phyloP scores from a whole-genome alignment of 2,329 filamentous ascomycete species.

The Calonectria pteridis region DNA sequence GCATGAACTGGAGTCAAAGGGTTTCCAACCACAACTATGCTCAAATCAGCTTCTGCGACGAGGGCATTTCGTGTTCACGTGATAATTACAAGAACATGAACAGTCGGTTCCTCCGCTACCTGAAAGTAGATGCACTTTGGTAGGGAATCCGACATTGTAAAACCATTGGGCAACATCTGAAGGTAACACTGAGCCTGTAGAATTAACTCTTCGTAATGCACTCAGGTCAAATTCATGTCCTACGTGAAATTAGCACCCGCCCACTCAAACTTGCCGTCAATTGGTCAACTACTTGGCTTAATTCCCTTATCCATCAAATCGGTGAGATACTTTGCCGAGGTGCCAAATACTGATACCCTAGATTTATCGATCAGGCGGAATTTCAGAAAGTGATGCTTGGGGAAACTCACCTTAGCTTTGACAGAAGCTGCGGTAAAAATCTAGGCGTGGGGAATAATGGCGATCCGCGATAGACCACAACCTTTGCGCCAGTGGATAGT shows the following conservation, averaged over 20 bases:
- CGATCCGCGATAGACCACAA: conserved; percentile 7
- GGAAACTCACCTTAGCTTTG: background rate
- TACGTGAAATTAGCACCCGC: background rate
- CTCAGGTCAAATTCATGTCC: background rate
- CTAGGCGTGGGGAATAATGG: conserved; percentile 5
- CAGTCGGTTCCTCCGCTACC: conserved; percentile 14
- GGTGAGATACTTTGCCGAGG: conserved; percentile 18
- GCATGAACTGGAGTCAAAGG: conserved; percentile 7
- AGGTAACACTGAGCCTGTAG: conserved; percentile 10
- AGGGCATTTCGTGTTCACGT: background rate
- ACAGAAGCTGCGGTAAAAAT: conserved; percentile 5
- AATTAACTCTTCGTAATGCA: conserved; percentile 11
- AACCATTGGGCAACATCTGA: conserved; percentile 18
- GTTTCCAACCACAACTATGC: conserved; percentile 5
- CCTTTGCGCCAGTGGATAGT: background rate
- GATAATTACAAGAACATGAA: conserved; percentile 3
- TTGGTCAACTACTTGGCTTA: background rate
- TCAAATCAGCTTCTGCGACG: background rate
- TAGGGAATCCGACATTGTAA: conserved; percentile 5
- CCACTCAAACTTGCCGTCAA: fast-evolving
- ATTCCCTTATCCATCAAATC: conserved; percentile 7
- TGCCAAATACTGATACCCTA: conserved; percentile 4
- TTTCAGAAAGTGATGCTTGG: background rate
- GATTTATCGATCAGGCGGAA: background rate
- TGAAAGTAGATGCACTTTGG: background rate